phyloP scores from a whole-genome alignment of 768 basidiomycete species.

The Serendipita indica region DNA sequence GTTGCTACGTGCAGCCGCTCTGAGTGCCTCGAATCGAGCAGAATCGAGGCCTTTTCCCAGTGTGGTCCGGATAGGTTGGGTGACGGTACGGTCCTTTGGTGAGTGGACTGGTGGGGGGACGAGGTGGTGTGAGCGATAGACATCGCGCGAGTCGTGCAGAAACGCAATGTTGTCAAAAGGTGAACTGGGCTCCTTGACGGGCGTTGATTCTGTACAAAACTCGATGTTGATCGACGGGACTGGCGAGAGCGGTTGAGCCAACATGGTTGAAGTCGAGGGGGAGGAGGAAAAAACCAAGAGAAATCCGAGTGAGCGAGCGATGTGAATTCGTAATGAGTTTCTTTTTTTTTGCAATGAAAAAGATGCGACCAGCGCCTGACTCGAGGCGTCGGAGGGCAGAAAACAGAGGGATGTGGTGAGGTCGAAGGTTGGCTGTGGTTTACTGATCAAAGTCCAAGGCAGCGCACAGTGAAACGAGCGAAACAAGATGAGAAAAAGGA shows the following conservation, averaged over 20 bases:
- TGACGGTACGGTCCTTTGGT: conserved; percentile 21
- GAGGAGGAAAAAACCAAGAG: neutral
- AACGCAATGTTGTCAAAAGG: neutral
- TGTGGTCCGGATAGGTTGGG: conserved; percentile 24
- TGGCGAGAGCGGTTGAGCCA: neutral
- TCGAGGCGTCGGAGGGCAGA: neutral
- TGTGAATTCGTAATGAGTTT: neutral
- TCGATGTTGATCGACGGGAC: conserved; percentile 4
- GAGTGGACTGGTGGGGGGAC: conserved; percentile 29
- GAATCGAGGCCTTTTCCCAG: conserved; percentile 41
- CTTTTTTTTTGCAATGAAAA: neutral
- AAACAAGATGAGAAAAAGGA: neutral
- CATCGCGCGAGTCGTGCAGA: conserved; percentile 35
- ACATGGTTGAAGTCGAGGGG: neutral
- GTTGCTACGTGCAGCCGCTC: conserved; percentile 7
- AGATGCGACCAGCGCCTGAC: neutral
- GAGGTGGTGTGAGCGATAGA: conserved; percentile 28
- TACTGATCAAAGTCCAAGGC: neutral
- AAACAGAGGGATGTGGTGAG: neutral
- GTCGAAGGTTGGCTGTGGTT: neutral
- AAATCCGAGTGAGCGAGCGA: neutral
- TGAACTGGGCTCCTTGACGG: neutral
- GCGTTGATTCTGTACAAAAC: neutral
- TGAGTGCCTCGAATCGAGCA: conserved; percentile 42
- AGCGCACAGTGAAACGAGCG: neutral